Percentiles rank a stretch among this genome's conserved stretches.
These are phyloP conservation scores for Lasiodiplodia sp. DNA, from an alignment of 2,329 filamentous ascomycete genomes.

Conservation along the genomic window DNA sequence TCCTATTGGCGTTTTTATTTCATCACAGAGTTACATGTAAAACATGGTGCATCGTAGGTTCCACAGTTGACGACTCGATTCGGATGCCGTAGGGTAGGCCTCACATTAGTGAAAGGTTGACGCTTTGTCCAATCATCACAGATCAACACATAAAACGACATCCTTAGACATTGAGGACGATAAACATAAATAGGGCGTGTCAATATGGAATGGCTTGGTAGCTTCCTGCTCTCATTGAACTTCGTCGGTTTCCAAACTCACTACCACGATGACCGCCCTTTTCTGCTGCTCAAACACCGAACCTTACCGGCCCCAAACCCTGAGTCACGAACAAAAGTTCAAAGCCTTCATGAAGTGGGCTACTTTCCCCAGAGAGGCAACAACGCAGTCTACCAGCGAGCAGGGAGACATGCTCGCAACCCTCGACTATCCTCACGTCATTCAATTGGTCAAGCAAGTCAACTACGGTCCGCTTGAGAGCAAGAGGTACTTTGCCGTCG, in stretches of 20 bases:
- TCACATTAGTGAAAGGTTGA: background rate
- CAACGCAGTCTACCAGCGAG: background rate
- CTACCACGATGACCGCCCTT: constrained; percentile 34
- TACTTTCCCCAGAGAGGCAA: constrained; percentile 35
- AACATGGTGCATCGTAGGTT: background rate
- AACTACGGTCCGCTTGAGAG: constrained; percentile 55
- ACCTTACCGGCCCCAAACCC: constrained; percentile 32
- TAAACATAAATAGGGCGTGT: background rate
- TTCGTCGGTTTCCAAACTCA: too few relatives aligned
- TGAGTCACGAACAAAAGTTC: constrained; percentile 39
- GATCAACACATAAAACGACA: background rate
- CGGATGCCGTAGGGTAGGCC: background rate
- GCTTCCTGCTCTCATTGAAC: background rate
- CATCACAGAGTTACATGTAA: background rate
- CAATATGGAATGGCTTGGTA: background rate
- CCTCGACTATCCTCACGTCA: constrained; percentile 35
- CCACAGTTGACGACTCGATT: background rate
- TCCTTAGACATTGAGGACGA: background rate
- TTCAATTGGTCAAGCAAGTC: constrained; percentile 56
- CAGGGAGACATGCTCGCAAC: constrained; percentile 3
- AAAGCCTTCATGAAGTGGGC: constrained; percentile 43
- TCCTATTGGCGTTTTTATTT: background rate
- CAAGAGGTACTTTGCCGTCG: constrained; percentile 52
- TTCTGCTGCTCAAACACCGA: constrained; percentile 36
- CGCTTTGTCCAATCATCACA: background rate